A percentile compares a stretch with the other conserved stretches of the same genome.
Evolutionary conservation across 208 protist genomes (phyloP).

Genomic region (Blechomonas ayalai): DNA sequence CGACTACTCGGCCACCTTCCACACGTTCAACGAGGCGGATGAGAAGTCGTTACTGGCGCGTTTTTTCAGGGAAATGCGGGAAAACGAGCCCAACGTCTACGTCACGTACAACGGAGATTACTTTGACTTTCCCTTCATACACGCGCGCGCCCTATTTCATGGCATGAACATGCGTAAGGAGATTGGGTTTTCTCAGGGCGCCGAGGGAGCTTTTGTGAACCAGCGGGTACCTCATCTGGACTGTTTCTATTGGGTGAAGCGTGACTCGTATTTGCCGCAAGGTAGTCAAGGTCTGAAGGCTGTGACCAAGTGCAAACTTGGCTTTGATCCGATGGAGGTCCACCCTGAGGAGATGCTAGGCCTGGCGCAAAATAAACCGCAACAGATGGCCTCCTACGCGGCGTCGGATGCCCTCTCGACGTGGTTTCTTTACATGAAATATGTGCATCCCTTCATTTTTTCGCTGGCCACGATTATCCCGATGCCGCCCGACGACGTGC

Average conservation of each 20-base stretch:
- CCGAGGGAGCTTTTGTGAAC: slow-evolving; percentile 92
- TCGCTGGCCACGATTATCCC: slow-evolving; percentile 99
- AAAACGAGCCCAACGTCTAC: slow-evolving; percentile 95
- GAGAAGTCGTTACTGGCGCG: slow-evolving; percentile 89
- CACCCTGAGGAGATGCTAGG: slow-evolving; percentile 99
- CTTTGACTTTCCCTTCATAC: slow-evolving; percentile 99
- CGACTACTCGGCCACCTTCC: slow-evolving; percentile 97
- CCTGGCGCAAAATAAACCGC: slow-evolving; percentile 93
- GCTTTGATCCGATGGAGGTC: slow-evolving; percentile 99
- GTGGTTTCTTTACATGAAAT: slow-evolving; percentile 99
- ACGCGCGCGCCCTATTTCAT: slow-evolving; percentile 84
- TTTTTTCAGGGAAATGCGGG: slow-evolving; percentile 97
- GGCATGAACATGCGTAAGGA: slow-evolving; percentile 85
- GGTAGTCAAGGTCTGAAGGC: slow-evolving; percentile 96
- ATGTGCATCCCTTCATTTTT: slow-evolving; percentile 99
- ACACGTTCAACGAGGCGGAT: slow-evolving; percentile 95
- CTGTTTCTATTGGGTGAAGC: slow-evolving; percentile 99
- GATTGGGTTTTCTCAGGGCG: slow-evolving; percentile 76
- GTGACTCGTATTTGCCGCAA: slow-evolving; percentile 99
- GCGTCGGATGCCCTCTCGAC: slow-evolving; percentile 99
- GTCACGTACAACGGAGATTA: slow-evolving; percentile 99
- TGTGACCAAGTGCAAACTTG: slow-evolving; percentile 98
- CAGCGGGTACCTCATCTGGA: slow-evolving; percentile 96
- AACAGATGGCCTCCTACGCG: slow-evolving; percentile 99
- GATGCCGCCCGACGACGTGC: slow-evolving; percentile 97